Evolutionary conservation across 176 grass and related monocot species (phyloP).

Genomic region (Echinochloa phyllopogon): DNA sequence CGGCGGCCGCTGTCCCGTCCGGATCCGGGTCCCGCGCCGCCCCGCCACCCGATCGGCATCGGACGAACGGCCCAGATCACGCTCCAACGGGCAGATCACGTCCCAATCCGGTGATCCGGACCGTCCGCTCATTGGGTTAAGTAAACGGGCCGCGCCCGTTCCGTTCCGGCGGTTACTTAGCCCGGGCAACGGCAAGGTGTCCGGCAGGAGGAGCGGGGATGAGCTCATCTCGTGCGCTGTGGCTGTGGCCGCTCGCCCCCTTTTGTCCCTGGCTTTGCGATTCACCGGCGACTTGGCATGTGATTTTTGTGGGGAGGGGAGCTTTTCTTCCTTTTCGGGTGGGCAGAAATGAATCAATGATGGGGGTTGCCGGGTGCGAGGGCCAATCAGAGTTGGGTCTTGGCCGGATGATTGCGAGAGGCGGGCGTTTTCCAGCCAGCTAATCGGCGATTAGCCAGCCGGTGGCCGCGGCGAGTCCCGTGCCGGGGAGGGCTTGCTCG

Average conservation of each 20-base stretch:
- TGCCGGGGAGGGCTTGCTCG: background rate
- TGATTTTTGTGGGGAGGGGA: conserved; percentile 3
- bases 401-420: conserved; percentile 4
- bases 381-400: background rate
- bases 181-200: background rate
- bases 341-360: background rate
- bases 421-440: background rate
- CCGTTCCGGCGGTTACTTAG: background rate
- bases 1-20: background rate
- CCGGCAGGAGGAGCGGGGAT: background rate
- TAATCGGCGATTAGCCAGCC: background rate
- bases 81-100: background rate
- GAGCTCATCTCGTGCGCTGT: conserved; percentile 1
- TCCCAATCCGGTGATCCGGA: background rate
- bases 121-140: background rate
- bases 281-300: background rate
- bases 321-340: conserved; percentile 14
- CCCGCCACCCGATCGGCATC: background rate
- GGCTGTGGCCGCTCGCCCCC: background rate
- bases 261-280: background rate
- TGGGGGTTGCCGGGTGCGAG: background rate
- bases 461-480: conserved; percentile 34
- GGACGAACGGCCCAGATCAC: background rate
- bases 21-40: background rate
- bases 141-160: background rate